A percentile compares a stretch with the other conserved stretches of the same genome.
Conservation (phyloP, 2,329 filamentous ascomycete genomes). For the Gnomoniopsis smithogilvyi region DNA sequence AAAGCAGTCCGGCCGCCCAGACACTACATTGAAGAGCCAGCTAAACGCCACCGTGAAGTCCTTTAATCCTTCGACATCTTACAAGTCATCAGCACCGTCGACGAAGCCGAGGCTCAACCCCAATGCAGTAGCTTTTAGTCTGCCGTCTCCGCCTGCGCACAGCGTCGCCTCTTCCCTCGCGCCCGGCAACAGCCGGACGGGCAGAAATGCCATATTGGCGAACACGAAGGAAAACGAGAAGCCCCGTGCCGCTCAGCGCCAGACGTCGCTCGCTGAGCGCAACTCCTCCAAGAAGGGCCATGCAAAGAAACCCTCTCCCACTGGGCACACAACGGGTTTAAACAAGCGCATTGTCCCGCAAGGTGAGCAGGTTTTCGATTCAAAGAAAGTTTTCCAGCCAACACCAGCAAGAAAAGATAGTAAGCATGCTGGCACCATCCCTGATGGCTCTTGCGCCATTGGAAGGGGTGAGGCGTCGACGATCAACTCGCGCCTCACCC, state of each 20-base stretch:
- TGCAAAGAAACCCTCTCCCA: constrained; percentile 7
- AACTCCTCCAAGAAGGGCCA: background rate
- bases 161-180: background rate
- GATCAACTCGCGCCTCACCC: background rate
- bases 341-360: constrained; percentile 14
- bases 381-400: constrained; percentile 6
- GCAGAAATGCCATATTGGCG: background rate
- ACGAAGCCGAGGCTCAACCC: background rate
- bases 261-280: background rate
- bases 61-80: constrained; percentile 14
- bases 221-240: background rate
- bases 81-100: background rate
- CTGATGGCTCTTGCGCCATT: background rate
- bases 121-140: background rate
- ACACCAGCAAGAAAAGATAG: constrained; percentile 10
- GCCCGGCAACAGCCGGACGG: background rate
- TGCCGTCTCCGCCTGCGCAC: background rate
- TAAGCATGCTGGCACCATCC: background rate
- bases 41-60: constrained; percentile 20
- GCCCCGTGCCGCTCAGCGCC: background rate
- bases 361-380: constrained; percentile 13
- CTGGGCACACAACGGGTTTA: background rate
- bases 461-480: background rate
- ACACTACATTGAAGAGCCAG: background rate
- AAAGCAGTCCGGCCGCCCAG: constrained; percentile 1